Evolutionary conservation across 2,329 filamentous ascomycete species (phyloP), one percentile per base, ranked within the genome.

Genomic region (Madurella fahalii): DNA sequence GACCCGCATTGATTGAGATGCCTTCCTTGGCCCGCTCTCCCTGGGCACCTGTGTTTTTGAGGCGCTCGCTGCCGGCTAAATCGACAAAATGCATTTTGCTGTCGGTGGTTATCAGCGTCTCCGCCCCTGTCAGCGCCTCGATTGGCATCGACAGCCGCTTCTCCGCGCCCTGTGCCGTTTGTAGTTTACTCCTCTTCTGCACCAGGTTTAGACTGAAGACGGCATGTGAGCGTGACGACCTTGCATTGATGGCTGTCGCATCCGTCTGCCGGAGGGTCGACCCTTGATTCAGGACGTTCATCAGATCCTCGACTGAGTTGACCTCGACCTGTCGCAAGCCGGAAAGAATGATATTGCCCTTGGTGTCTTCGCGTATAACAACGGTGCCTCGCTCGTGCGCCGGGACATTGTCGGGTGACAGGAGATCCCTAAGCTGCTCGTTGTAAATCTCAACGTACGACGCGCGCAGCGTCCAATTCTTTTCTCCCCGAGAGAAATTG

Each of bases 41-140:
- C 59, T 95, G 92, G 0, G 94, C 94, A 34, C 91, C 90, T 0
- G 94, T 99, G 65, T 99, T 97, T 75, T 99, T 99, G 66, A 99
- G 76, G 63, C 94, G 84, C 74, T 99, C 94, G 69, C 94, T 97
- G 61, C 94, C 94, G 49, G 94, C 94, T 70, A 99, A 76, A 82
- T 99, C 94, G 56, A 99, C 94, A 68, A 99, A 99, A 69, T 99
- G 94, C 48, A 99, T 80, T 73, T 99, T 99, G 83, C 94, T 99
- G 71, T 99, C 94, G 9, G 94, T 88, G 0, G 91, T 96, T 41
- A 97, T 80, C 71, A 82, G 83, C 47, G 80, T 79, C 34, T 86
- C 82, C 16, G 85, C 82, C 20, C 82, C 81, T 2, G 85, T 82
- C 77, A 94, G 82, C 40, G 86, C 82, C 67, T 97, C 94, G 5